Evolutionary conservation across 345 rosid genomes (phyloP).

Genomic region (Populus alba): DNA sequence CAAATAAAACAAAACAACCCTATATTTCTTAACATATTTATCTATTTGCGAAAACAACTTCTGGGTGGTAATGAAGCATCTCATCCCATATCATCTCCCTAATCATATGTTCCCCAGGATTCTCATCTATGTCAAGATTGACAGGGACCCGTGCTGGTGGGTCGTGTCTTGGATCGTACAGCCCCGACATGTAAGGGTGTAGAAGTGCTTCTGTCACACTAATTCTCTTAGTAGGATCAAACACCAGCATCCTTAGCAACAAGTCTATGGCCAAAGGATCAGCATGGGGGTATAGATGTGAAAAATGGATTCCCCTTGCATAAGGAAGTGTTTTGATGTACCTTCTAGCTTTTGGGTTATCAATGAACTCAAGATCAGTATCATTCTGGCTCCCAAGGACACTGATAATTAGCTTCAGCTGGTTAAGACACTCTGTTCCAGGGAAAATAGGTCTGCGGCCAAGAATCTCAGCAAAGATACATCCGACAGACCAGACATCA

Average conservation of each 20-base stretch:
- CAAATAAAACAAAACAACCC: too few relatives aligned
- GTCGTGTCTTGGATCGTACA: conserved; percentile 22
- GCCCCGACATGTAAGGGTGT: conserved; percentile 32
- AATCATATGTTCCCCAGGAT: conserved; percentile 22
- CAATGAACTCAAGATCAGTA: conserved; percentile 25
- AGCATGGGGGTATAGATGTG: conserved; percentile 28
- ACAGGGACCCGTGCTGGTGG: conserved; percentile 22
- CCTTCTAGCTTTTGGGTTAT: conserved; percentile 24
- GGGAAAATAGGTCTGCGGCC: conserved; percentile 37
- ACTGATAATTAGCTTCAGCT: conserved; percentile 29
- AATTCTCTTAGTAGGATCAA: conserved; percentile 32
- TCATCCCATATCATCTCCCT: conserved; percentile 35
- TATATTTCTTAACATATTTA: not conserved
- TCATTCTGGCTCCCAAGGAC: conserved; percentile 33
- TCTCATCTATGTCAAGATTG: conserved; percentile 29
- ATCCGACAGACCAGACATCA: conserved; percentile 42
- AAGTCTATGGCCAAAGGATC: conserved; percentile 34
- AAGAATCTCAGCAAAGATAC: conserved; percentile 39
- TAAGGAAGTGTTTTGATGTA: conserved; percentile 28
- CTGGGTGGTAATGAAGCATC: conserved; percentile 32
- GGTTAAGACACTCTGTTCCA: conserved; percentile 35
- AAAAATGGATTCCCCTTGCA: conserved; percentile 17
- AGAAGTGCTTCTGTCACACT: conserved; percentile 32
- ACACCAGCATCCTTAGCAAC: conserved; percentile 32
- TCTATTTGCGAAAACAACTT: not conserved